These are phyloP conservation scores for Geotrichum siamense DNA, from an alignment of 1,139 yeast genomes.

Conservation along the genomic window DNA sequence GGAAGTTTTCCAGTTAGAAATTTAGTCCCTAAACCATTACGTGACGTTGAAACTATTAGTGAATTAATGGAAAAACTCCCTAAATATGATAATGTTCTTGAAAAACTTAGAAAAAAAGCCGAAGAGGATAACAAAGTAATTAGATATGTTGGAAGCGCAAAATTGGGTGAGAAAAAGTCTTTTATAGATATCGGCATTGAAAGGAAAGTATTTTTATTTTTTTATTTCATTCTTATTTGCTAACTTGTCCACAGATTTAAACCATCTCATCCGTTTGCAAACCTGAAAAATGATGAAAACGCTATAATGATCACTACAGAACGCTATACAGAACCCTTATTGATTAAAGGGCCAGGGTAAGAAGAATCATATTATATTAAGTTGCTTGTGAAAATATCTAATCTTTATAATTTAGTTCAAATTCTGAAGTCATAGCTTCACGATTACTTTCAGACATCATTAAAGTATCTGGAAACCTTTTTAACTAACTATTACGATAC, in stretches of 20 bases:
- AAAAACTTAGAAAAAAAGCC: constrained; percentile 71
- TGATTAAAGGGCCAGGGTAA: constrained; percentile 90
- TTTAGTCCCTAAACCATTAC: constrained; percentile 80
- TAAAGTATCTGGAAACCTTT: constrained; percentile 78
- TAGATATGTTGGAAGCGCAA: constrained; percentile 89
- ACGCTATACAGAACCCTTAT: constrained; percentile 86
- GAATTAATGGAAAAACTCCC: constrained; percentile 81
- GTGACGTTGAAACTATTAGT: constrained; percentile 59
- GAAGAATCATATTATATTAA: constrained; percentile 1
- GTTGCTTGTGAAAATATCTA: background rate
- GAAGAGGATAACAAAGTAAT: constrained; percentile 76
- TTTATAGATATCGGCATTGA: constrained; percentile 80
- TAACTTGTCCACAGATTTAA: constrained; percentile 40
- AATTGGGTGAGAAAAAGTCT: constrained; percentile 45
- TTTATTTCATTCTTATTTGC: background rate
- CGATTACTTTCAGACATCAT: constrained; percentile 93
- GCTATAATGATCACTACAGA: constrained; percentile 86
- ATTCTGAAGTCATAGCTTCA: constrained; percentile 97
- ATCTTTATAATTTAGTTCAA: constrained; percentile 45
- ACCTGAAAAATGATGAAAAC: constrained; percentile 91
- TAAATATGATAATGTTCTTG: constrained; percentile 70
- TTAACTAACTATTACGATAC: no score
- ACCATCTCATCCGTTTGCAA: constrained; percentile 88
- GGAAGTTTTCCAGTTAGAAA: constrained; percentile 84
- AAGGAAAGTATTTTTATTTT: constrained; percentile 41